Base-by-base conservation (phyloP, 208 protist genomes). In the Acanthamoeba rhysodes region DNA sequence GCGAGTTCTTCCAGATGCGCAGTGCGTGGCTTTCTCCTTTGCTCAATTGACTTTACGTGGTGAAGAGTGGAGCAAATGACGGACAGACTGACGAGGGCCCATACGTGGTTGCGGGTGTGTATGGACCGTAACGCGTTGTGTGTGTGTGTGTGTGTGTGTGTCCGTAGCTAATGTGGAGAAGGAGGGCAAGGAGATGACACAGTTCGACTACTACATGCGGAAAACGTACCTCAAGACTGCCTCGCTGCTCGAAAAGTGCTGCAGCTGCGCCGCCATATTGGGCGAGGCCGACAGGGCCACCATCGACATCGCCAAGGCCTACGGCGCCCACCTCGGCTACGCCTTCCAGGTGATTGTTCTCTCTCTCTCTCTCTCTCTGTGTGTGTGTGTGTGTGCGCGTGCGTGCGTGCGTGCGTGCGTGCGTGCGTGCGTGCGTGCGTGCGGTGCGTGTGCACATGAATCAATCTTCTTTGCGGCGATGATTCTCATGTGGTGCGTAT, bases 211-310 rank as follows among this genome's bases (percentile, higher is more conserved):
- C 41, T 99, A 99, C 96, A 96, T 99, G 95, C 93, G 98, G 88
- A 99, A 99, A 96, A 98, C 97, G 66, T 99, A 98, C 96, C 98
- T 98, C 95, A 99, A 99, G 97, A 99, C 99, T 14, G 98, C 98
- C 48, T 99, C 98, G 27, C 97, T 99, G 87, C 99, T 99, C 84
- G 97, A 97, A 22, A 98, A 99, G 95, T 98, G 98, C 74, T 98
- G 99, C 94, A 98, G 98, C 87, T 97, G 98, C 24, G 97, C 98
- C 20, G 98, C 98, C 12, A 96, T 99, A 32, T 98, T 99, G 29
- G 97, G 96, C 4, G 96, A 98, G 88, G 96, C 41, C 2, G 84
- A 95, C 80, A 29, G 34, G 22, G 37, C 55, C 37, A 94, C 91
- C 62, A 37, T 95, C 29, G 24, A 96, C 82, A 87, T 96, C 34